Conservation (phyloP, 306 rosid species). For the Quercus alba region DNA sequence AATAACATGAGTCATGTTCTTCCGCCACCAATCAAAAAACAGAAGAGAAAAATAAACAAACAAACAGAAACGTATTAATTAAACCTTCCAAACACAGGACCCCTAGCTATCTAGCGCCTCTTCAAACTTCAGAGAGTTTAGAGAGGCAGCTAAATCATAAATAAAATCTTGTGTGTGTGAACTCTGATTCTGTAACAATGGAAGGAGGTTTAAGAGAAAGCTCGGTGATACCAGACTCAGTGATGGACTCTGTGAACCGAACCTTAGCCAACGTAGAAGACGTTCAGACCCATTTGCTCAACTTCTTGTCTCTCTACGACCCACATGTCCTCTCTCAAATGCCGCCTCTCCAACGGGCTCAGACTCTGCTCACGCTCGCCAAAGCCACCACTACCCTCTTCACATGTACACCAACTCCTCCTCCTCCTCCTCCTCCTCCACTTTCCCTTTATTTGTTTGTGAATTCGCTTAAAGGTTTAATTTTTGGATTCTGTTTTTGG, state of each 20-base stretch:
- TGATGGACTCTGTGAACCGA: constrained; percentile 53
- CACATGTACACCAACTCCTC: constrained; percentile 32
- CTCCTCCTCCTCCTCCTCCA: neutral
- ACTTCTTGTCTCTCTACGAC: constrained; percentile 56
- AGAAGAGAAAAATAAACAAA: too few species aligned
- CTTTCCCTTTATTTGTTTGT: neutral
- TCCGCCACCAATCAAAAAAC: too few species aligned
- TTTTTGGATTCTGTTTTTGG: constrained; percentile 1
- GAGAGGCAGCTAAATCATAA: too few species aligned
- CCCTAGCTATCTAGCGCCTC: too few species aligned
- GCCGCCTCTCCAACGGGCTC: constrained; percentile 87
- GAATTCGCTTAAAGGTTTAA: too few species aligned
- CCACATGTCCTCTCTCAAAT: constrained; percentile 58
- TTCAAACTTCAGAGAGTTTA: too few species aligned
- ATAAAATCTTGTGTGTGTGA: too few species aligned
- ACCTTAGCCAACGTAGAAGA: constrained; percentile 50
- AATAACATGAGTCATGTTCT: too few species aligned
- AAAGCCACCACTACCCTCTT: constrained; percentile 65
- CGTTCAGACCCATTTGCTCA: constrained; percentile 39
- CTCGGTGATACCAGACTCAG: constrained; percentile 59
- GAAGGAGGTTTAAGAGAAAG: constrained; percentile 43
- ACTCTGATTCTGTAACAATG: constrained; percentile 19
- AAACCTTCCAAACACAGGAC: too few species aligned
- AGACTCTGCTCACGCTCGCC: constrained; percentile 59
- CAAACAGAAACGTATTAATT: too few species aligned